Conservation (phyloP, 2,329 filamentous ascomycete genomes). For the Ascochyta pisi region DNA sequence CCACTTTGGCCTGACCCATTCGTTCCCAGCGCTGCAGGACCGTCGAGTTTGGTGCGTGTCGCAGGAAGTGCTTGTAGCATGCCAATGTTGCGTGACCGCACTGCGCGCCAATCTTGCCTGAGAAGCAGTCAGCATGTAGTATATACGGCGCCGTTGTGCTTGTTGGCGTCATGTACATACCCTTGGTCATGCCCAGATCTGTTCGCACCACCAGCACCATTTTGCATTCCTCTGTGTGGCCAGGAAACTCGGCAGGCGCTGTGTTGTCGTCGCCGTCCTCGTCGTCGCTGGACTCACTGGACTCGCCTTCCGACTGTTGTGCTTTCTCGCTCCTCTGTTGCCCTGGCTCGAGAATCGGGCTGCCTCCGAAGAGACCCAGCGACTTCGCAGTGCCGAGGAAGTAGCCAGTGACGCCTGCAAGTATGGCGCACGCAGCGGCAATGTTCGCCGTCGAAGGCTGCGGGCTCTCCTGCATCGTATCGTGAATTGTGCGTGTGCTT, state of each 20-base stretch:
- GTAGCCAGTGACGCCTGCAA: conserved; percentile 79
- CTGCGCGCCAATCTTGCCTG: conserved; percentile 97
- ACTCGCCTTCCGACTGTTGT: conserved; percentile 38
- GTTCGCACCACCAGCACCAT: conserved; percentile 90
- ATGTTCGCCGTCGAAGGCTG: conserved; percentile 65
- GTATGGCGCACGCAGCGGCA: conserved; percentile 74
- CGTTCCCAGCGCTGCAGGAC: conserved; percentile 86
- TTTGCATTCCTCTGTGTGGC: conserved; percentile 83
- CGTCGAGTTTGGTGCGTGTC: conserved; percentile 61
- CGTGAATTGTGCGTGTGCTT: not conserved
- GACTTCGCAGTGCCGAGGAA: conserved; percentile 69
- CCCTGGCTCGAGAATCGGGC: conserved; percentile 46
- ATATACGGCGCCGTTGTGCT: not conserved
- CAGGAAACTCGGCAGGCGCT: conserved; percentile 54
- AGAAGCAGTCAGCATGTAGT: not conserved
- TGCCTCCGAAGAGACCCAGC: conserved; percentile 74
- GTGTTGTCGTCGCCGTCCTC: conserved; percentile 38
- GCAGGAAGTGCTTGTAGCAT: conserved; percentile 86
- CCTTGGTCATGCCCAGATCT: conserved; percentile 97
- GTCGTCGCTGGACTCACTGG: conserved; percentile 26
- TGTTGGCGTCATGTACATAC: conserved; percentile 57
- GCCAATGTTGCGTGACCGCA: conserved; percentile 95
- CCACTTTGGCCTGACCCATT: conserved; percentile 89
- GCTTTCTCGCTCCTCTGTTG: conserved; percentile 23
- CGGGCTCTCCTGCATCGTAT: conserved; percentile 45